Evolutionary conservation across 371 early-diverging fungal species (phyloP).

Genomic region (Saksenaea vasiformis): DNA sequence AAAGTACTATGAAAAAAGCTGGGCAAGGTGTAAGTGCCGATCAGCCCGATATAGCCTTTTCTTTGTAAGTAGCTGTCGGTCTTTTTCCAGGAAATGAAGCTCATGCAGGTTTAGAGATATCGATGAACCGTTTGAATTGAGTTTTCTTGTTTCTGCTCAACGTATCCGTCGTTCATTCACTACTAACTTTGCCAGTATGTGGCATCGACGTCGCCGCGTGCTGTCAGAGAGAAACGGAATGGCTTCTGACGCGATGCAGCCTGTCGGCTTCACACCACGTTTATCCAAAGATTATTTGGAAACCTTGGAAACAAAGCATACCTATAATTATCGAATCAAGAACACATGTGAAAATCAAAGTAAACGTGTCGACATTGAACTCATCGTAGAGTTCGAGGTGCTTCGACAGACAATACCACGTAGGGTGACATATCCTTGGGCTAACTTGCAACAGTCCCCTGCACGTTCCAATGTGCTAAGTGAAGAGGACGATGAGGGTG

Average conservation of each 20-base stretch:
- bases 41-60: background rate
- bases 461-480: background rate
- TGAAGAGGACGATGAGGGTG: conserved; percentile 1
- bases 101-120: too few species aligned
- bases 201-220: background rate
- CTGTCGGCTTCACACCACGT: background rate
- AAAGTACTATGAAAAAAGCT: conserved; percentile 6
- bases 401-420: background rate
- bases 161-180: background rate
- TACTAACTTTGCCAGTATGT: background rate
- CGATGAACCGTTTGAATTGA: conserved; percentile 3
- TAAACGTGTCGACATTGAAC: conserved; percentile 9
- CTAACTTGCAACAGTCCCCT: conserved; percentile 10
- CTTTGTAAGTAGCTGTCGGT: background rate
- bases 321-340: background rate
- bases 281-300: background rate
- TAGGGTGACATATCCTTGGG: conserved; percentile 11
- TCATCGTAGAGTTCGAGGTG: conserved; percentile 5
- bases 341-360: background rate
- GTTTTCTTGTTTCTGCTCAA: conserved; percentile 1
- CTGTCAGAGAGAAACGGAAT: background rate
- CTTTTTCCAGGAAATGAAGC: background rate
- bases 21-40: background rate
- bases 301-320: background rate
- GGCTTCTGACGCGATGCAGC: background rate